phyloP scores from a whole-genome alignment of 331 rosid genomes.

The Ulmus americana region DNA sequence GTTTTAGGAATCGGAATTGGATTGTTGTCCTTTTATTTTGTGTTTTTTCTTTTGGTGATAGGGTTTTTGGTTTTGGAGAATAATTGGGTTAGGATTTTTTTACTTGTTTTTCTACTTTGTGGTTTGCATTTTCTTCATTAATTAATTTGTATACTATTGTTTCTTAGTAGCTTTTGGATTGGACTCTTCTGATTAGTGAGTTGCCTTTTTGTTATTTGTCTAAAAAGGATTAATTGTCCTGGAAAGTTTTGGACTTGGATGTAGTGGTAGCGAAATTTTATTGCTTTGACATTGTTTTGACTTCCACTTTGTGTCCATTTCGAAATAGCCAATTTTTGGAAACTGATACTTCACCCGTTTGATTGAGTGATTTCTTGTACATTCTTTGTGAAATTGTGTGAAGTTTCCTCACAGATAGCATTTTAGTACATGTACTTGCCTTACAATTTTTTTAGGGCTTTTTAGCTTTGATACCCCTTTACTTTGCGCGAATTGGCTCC shows the following conservation, averaged over 20 bases:
- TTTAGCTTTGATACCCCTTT: too few relatives aligned
- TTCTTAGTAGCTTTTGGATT: too few relatives aligned
- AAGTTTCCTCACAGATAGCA: too few relatives aligned
- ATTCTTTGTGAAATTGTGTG: too few relatives aligned
- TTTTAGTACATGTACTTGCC: too few relatives aligned
- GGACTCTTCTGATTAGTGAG: too few relatives aligned
- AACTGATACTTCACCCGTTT: too few relatives aligned
- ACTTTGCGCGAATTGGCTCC: too few relatives aligned
- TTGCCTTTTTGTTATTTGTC: too few relatives aligned
- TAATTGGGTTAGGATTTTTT: not conserved
- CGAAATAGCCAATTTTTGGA: not conserved
- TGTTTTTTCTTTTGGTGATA: not conserved
- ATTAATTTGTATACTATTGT: not conserved
- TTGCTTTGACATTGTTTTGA: not conserved
- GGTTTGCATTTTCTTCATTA: not conserved
- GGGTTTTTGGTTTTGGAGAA: not conserved
- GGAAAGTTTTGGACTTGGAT: not conserved
- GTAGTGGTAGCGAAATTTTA: not conserved
- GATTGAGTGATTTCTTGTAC: too few relatives aligned
- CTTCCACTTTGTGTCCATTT: not conserved
- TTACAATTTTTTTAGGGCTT: too few relatives aligned
- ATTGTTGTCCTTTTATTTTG: not conserved
- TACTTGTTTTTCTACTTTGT: not conserved
- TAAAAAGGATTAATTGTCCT: too few relatives aligned
- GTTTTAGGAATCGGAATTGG: not conserved